phyloP scores from a whole-genome alignment of 1,139 yeast genomes.

The Zygoascus sp. region DNA sequence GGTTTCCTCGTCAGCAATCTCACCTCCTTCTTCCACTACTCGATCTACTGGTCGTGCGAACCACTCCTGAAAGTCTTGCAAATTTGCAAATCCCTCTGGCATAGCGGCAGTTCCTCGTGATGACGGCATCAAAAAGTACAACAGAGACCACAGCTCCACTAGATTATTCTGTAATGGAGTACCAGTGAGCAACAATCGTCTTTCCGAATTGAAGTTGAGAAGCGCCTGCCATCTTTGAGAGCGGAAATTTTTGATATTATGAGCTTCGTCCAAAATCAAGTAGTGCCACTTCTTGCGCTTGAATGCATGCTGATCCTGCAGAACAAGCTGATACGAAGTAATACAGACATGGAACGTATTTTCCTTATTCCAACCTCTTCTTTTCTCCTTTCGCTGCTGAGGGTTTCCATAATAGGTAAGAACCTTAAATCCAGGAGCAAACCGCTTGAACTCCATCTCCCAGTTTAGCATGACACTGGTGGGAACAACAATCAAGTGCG shows the following conservation, averaged over 20 bases:
- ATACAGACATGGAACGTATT: conserved; percentile 96
- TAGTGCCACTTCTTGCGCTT: conserved; percentile 91
- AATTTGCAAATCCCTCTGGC: conserved; percentile 96
- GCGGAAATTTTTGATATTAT: conserved; percentile 91
- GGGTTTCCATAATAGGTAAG: conserved; percentile 97
- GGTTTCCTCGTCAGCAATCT: conserved; percentile 60
- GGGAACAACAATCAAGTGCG: conserved; percentile 94
- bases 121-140: conserved; percentile 94
- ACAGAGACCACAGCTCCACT: conserved; percentile 89
- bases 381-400: conserved; percentile 89
- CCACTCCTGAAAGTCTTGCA: conserved; percentile 97
- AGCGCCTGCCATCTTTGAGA: conserved; percentile 97
- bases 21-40: conserved; percentile 73
- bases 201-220: conserved; percentile 85
- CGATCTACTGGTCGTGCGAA: conserved; percentile 95
- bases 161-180: conserved; percentile 91
- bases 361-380: conserved; percentile 97
- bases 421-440: conserved; percentile 97
- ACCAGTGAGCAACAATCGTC: conserved; percentile 86
- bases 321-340: conserved; percentile 92
- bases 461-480: conserved; percentile 98
- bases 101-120: conserved; percentile 48
- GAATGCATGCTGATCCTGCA: conserved; percentile 93
- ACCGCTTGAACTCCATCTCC: conserved; percentile 99
- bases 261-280: conserved; percentile 97